Percentiles rank a stretch among this genome's conserved stretches.
These are phyloP conservation scores for Microcera coccophila DNA, from an alignment of 2,329 filamentous ascomycete genomes.

Conservation along the genomic window DNA sequence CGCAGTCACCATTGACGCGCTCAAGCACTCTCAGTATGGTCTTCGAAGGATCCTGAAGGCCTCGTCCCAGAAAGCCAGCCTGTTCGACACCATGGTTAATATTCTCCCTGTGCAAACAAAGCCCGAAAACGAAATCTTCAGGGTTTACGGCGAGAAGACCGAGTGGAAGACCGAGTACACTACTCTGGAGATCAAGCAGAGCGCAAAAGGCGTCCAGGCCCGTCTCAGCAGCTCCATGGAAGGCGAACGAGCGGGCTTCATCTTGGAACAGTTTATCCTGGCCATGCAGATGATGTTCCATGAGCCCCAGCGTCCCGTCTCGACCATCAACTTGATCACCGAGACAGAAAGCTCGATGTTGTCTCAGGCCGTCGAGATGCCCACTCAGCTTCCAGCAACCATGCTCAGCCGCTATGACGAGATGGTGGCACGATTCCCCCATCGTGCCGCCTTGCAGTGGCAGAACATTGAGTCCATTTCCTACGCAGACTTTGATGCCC, in stretches of 20 bases:
- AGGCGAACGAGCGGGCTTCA: neutral
- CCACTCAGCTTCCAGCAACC: neutral
- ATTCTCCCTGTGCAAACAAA: conserved; percentile 7
- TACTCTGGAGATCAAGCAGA: too few species aligned
- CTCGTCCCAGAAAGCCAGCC: conserved; percentile 1
- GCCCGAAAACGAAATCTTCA: too few species aligned
- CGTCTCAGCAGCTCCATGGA: conserved; percentile 10
- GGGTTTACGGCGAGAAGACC: too few species aligned
- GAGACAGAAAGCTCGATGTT: neutral
- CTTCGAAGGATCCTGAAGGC: conserved; percentile 21
- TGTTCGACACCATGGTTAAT: conserved; percentile 18
- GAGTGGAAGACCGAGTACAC: conserved; percentile 4
- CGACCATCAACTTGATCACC: conserved; percentile 1
- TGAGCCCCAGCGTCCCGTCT: neutral
- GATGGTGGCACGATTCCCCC: conserved; percentile 1
- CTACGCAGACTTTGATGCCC: conserved; percentile 1
- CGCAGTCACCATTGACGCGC: too few species aligned
- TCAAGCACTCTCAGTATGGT: conserved; percentile 26
- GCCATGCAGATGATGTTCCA: neutral
- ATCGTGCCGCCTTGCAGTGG: conserved; percentile 7
- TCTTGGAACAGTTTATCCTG: conserved; percentile 4
- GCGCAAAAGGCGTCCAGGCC: too few species aligned
- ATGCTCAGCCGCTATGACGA: conserved; percentile 7
- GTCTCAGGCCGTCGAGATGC: conserved; percentile 4
- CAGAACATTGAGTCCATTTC: conserved; percentile 1